A percentile compares a stretch with the other conserved stretches of the same genome.
These are phyloP conservation scores for Noccaea caerulescens DNA, from an alignment of 345 rosid genomes.

Conservation along the genomic window DNA sequence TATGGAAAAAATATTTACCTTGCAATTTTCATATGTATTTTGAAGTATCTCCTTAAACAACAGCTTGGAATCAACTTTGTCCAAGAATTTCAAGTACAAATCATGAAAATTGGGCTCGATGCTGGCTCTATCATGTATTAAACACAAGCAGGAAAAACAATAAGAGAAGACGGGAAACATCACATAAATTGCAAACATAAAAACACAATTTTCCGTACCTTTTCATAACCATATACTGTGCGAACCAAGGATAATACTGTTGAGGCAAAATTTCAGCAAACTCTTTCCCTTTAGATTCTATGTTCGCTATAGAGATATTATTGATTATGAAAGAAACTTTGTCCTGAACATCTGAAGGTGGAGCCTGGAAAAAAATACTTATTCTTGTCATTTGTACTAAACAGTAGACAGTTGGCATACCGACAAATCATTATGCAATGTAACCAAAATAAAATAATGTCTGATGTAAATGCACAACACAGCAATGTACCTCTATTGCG, in stretches of 20 bases:
- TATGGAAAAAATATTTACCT: conserved; percentile 53
- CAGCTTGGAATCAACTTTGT: conserved; percentile 79
- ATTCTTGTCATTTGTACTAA: conserved; percentile 19
- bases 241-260: conserved; percentile 92
- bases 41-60: conserved; percentile 82
- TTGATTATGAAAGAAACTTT: conserved; percentile 91
- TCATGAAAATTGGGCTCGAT: conserved; percentile 98
- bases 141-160: conserved; percentile 6
- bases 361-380: conserved; percentile 58
- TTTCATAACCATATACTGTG: conserved; percentile 99
- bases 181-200: conserved; percentile 2
- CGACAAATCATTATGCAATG: conserved; percentile 22
- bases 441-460: conserved; percentile 10
- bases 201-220: conserved; percentile 48
- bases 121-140: conserved; percentile 70
- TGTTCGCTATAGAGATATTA: conserved; percentile 76
- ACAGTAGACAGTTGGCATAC: neutral
- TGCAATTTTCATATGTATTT: conserved; percentile 96
- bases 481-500: conserved; percentile 71
- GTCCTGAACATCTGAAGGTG: conserved; percentile 80
- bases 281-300: conserved; percentile 86
- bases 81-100: conserved; percentile 91
- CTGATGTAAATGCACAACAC: conserved; percentile 1
- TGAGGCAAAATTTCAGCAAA: conserved; percentile 80
- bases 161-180: conserved; percentile 14